Conservation (phyloP, 306 rosid species). For the Cucumis hystrix region DNA sequence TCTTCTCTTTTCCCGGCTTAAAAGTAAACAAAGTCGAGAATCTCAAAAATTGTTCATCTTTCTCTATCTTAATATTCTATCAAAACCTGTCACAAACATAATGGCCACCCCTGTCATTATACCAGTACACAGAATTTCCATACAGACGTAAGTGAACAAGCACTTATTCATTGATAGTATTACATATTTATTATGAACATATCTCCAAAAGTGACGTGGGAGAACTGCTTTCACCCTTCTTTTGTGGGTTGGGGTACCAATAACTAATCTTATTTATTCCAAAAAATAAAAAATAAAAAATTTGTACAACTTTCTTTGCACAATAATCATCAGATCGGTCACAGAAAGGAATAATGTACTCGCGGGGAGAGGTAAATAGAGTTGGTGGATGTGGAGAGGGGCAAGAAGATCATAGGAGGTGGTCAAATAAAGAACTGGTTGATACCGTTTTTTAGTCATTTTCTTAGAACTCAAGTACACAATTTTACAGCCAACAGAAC, state of each 20-base stretch:
- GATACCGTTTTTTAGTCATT: not conserved
- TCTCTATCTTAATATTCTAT: conserved; percentile 5
- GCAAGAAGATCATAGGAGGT: not conserved
- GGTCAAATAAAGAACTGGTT: not conserved
- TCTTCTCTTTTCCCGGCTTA: not conserved
- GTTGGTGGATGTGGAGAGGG: not conserved
- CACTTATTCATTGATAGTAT: not conserved
- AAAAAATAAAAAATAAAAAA: not conserved
- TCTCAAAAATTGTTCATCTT: conserved; percentile 5
- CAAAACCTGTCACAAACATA: conserved; percentile 6
- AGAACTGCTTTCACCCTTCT: not conserved
- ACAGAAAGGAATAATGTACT: not conserved
- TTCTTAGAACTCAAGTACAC: no score
- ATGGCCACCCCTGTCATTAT: not conserved
- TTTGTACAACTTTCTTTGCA: not conserved
- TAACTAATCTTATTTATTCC: not conserved
- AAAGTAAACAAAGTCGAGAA: conserved; percentile 1
- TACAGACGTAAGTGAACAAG: not conserved
- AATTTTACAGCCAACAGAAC: no score
- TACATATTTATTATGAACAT: not conserved
- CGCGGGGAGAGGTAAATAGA: not conserved
- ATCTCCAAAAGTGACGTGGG: not conserved
- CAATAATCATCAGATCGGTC: not conserved
- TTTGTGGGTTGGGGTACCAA: no score
- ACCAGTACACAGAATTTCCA: not conserved